Conservation (phyloP, 2,329 filamentous ascomycete species). For the Periconia macrospinosa region DNA sequence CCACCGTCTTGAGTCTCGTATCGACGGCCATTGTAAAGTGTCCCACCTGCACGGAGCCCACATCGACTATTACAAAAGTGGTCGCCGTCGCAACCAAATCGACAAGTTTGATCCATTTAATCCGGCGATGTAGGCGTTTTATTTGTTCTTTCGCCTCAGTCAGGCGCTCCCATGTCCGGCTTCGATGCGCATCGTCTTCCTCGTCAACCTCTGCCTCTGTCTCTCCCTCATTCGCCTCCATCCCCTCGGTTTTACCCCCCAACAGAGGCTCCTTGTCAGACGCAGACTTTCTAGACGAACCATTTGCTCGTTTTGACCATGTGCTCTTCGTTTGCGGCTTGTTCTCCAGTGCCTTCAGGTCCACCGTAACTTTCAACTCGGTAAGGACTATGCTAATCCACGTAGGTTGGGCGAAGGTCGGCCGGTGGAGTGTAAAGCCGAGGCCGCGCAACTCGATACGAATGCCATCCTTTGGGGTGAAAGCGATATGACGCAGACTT, state of each 20-base stretch:
- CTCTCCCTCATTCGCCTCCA: conserved; percentile 16
- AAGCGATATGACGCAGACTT: conserved; percentile 86
- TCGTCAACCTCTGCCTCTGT: conserved; percentile 18
- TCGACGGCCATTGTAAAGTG: conserved; percentile 85
- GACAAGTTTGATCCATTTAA: conserved; percentile 86
- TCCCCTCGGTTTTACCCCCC: conserved; percentile 6
- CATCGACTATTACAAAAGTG: conserved; percentile 73
- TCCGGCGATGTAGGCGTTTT: conserved; percentile 81
- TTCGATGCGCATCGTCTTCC: conserved; percentile 52
- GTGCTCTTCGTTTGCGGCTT: conserved; percentile 34
- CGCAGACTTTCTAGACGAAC: conserved; percentile 22
- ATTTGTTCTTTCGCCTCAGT: conserved; percentile 80
- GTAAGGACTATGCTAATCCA: conserved; percentile 90
- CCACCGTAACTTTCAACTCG: conserved; percentile 81
- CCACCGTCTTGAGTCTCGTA: conserved; percentile 87
- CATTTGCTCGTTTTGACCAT: conserved; percentile 38
- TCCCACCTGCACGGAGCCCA: conserved; percentile 83
- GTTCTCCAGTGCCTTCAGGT: conserved; percentile 65
- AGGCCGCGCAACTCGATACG: conserved; percentile 87
- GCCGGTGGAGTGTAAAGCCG: conserved; percentile 84
- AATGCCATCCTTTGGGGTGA: conserved; percentile 84
- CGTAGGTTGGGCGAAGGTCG: conserved; percentile 95
- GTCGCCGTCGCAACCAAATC: conserved; percentile 85
- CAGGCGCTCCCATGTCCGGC: conserved; percentile 78
- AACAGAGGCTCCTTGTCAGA: conserved; percentile 22